Evolutionary conservation across 352 stramenopile species (phyloP).

Genomic region (Phytophthora hybrid): DNA sequence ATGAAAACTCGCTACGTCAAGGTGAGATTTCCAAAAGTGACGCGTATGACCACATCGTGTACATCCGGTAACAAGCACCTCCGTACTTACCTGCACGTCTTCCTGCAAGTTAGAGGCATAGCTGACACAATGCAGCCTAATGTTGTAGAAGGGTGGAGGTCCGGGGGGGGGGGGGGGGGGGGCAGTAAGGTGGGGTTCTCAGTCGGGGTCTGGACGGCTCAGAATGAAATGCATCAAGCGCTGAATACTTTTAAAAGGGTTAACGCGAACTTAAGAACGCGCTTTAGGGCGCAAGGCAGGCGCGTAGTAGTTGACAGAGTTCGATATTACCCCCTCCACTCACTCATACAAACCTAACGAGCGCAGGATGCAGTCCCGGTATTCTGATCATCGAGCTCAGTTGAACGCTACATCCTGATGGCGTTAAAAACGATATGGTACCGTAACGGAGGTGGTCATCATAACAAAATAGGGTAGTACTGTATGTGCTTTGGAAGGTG

Average conservation of each 20-base stretch:
- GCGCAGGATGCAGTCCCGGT: no score
- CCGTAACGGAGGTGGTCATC: neutral
- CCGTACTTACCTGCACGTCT: no score
- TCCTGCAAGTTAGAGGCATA: neutral
- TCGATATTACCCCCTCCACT: no score
- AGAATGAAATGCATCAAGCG: neutral
- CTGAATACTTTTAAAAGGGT: neutral
- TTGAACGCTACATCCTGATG: neutral
- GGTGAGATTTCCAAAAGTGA: neutral
- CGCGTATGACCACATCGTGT: neutral
- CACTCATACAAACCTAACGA: neutral
- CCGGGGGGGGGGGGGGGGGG: no score
- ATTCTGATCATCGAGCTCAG: neutral
- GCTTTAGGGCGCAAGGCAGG: no score
- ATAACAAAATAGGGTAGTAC: neutral
- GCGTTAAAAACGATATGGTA: neutral
- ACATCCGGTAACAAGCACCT: neutral
- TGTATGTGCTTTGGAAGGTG: neutral
- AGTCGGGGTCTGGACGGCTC: no score
- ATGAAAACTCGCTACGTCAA: neutral
- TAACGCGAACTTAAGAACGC: no score
- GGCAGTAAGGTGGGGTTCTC: no score
- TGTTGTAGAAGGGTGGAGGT: neutral
- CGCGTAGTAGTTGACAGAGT: no score
- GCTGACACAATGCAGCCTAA: neutral